Base-by-base conservation (phyloP, 2,329 filamentous ascomycete species). In the Incumbomyces lentus region DNA sequence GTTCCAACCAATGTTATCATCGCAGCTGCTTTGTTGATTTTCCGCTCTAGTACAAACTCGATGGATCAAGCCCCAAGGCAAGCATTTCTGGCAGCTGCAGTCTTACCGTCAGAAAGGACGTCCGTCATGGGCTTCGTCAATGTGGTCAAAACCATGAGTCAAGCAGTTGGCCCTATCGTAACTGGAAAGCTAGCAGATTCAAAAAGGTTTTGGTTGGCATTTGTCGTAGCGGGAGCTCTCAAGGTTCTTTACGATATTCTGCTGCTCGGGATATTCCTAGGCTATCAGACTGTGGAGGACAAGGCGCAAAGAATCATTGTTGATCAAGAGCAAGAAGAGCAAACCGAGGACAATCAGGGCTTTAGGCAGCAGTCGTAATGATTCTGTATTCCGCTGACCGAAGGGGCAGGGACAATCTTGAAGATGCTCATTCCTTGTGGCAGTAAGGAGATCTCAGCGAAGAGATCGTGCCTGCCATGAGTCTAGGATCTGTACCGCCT, bases 31-130 rank as follows among this genome's bases (percentile, higher is more conserved):
- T 75, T 86, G 47, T 67, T 86, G 10, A 40, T 82, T 13, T 66
- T 82, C 10, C 74, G 83, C 6, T 71, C 81, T 0, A 78, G 75
- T 50, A 74, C 75, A 0, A 73, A 78, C 46, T 78, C 70, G 40
- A 87, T 87, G 82, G 83, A 87, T 54, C 73, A 76, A 17, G 82
- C 80, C 0, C 84, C 84, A 0, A 74, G 82, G 7, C 73, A 76
- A 2, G 83, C 83, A 0, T 86, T 87, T 59, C 62, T 87, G 1
- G 76, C 83, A 0, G 76, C 79, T 1, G 74, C 79, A 0, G 71
- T 87, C 2, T 71, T 76, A 8, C 73, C 81, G 0, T 67, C 71
- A 2, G 82, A 87, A 61, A 73, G 84, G 1, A 87, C 83, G 0
- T 79, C 81, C 0, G 75, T 85, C 10, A 81, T 87, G 75, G 84